Base-by-base conservation (phyloP, 2,329 filamentous ascomycete genomes). In the Sodiomyces alkalinus region DNA sequence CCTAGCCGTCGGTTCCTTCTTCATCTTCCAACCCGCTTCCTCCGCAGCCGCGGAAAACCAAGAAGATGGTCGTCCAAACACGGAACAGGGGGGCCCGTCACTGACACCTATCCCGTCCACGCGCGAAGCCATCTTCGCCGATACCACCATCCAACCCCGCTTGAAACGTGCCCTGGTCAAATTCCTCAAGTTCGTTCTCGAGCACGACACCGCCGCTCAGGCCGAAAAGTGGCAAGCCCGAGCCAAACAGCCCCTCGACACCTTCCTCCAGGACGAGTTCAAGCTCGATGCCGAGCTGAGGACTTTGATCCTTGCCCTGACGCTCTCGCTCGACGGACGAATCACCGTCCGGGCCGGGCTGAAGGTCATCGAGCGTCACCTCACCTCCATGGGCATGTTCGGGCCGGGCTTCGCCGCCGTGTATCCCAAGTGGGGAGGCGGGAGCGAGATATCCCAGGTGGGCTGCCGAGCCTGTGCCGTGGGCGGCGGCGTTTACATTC, bases 151-250 rank as follows among this genome's bases (percentile, higher is more conserved):
- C 32, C 72, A 82, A 25, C 66, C 79, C 39, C 78, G 79, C 38
- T 74, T 82, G 5, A 96, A 96, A 57, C 74, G 87, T 30, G 68
- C 70, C 7, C 55, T 96, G 43, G 93, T 94, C 78, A 92, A 92
- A 51, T 92, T 94, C 43, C 64, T 96, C 44, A 86, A 87, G 49
- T 87, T 90, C 47, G 78, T 93, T 29, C 61, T 74, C 34, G 70
- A 83, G 41, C 77, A 76, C 42, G 69, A 80, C 39, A 68, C 53
- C n/a, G 57, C 62, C 30, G 47, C 48, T 29, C 68, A 70, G 44
- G 49, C 42, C 27, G 65, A 65, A 28, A 41, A 60, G 3, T 83
- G 77, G 77, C 52, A 71, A 34, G 43, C 56, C 2, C 58, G 69
- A 28, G 67, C 72, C 17, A 49, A 61, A 9, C 52, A 53, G 29